Evolutionary conservation across 2,329 filamentous ascomycete genomes (phyloP).

Genomic region (Penicillium sp.): DNA sequence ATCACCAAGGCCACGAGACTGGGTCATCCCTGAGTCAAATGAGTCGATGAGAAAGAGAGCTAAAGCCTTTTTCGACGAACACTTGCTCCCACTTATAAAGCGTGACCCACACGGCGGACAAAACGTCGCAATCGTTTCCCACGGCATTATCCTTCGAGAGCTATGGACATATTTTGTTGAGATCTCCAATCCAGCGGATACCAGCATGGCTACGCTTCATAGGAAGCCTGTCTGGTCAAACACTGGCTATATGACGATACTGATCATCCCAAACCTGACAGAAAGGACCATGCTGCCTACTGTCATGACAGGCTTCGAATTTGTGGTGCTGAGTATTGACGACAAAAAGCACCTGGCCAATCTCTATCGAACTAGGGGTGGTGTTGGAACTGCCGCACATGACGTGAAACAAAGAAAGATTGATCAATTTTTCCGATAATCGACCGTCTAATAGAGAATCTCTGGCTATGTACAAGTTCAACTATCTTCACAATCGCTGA

Average conservation of each 20-base stretch:
- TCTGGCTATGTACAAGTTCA: constrained; percentile 6
- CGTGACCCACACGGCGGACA: constrained; percentile 29
- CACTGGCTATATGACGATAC: constrained; percentile 59
- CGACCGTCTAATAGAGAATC: not conserved
- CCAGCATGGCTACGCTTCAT: constrained; percentile 50
- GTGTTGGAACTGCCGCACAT: constrained; percentile 73
- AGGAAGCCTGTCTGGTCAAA: constrained; percentile 61
- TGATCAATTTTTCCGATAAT: constrained; percentile 64
- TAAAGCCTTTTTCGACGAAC: constrained; percentile 63
- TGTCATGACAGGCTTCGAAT: not conserved
- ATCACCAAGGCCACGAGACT: constrained; percentile 16
- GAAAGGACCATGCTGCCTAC: not conserved
- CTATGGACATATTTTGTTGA: constrained; percentile 63
- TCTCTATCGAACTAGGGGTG: constrained; percentile 75
- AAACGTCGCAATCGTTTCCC: constrained; percentile 70
- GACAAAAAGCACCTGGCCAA: constrained; percentile 67
- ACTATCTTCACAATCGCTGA: not conserved
- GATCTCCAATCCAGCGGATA: constrained; percentile 50
- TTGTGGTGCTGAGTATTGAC: constrained; percentile 62
- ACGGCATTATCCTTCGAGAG: constrained; percentile 74
- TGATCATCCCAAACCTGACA: constrained; percentile 22
- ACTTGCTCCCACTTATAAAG: constrained; percentile 59
- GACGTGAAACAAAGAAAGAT: constrained; percentile 75
- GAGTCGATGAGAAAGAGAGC: constrained; percentile 65
- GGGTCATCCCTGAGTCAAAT: constrained; percentile 54